Conservation (phyloP, 2,329 filamentous ascomycete genomes). For the Penicillium nordicum region DNA sequence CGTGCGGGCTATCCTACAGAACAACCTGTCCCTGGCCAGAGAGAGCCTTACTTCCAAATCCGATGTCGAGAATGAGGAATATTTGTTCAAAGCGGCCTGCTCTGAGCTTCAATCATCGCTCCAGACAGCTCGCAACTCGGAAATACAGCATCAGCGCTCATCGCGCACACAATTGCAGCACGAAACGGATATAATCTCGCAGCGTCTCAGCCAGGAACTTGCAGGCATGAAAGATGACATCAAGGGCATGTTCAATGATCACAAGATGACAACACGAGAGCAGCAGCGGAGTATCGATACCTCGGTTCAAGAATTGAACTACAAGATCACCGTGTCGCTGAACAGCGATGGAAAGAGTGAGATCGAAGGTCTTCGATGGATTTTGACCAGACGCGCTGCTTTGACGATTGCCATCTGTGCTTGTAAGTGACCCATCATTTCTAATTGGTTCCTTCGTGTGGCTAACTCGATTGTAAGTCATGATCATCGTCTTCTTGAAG, state of each 20-base stretch:
- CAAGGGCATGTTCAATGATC: conserved; percentile 94
- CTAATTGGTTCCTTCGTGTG: background rate
- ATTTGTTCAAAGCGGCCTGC: conserved; percentile 90
- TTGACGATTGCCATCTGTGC: conserved; percentile 55
- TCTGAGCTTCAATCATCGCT: conserved; percentile 88
- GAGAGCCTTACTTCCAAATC: conserved; percentile 80
- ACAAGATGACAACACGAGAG: conserved; percentile 85
- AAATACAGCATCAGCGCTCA: conserved; percentile 76
- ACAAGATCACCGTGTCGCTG: conserved; percentile 87
- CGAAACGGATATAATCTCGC: conserved; percentile 87
- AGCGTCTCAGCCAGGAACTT: conserved; percentile 80
- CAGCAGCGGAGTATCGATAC: conserved; percentile 83
- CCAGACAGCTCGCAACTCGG: conserved; percentile 68
- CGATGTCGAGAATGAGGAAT: conserved; percentile 91
- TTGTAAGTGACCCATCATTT: conserved; percentile 34
- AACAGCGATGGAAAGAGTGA: conserved; percentile 89
- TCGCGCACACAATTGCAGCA: conserved; percentile 85
- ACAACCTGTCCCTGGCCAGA: conserved; percentile 78
- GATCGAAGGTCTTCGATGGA: conserved; percentile 88
- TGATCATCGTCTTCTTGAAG: conserved; percentile 48
- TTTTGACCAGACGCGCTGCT: conserved; percentile 65
- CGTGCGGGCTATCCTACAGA: conserved; percentile 69
- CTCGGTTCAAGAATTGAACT: conserved; percentile 89
- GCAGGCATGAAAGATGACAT: conserved; percentile 80
- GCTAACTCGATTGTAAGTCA: conserved; percentile 34